phyloP scores from a whole-genome alignment of 371 early-diverging fungal genomes.

The Mucor sp. region DNA sequence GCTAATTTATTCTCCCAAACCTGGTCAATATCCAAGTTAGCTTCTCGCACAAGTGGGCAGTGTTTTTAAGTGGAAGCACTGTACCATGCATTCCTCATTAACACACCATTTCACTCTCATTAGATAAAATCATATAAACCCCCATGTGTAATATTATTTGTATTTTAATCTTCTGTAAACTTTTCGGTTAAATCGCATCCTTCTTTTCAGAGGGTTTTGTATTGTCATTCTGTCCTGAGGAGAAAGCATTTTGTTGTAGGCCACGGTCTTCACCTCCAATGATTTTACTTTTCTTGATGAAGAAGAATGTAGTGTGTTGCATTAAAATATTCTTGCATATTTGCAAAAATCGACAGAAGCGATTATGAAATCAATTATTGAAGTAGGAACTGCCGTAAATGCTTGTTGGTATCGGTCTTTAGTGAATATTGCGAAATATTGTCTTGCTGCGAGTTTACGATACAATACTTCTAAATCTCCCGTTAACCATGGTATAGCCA shows the following conservation, averaged over 20 bases:
- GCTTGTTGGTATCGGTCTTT: slow-evolving; percentile 12
- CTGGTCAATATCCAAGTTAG: too few relatives aligned
- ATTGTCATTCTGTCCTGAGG: too few relatives aligned
- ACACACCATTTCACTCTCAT: background rate
- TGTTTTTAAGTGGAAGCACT: background rate
- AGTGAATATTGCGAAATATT: slow-evolving; percentile 12
- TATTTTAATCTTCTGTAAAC: background rate
- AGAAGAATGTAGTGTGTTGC: background rate
- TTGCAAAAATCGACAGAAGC: slow-evolving; percentile 6
- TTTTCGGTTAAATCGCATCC: too few relatives aligned
- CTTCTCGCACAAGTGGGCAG: background rate
- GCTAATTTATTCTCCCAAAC: too few relatives aligned
- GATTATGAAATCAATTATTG: slow-evolving; percentile 5
- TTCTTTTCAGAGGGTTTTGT: too few relatives aligned
- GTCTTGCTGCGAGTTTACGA: slow-evolving; percentile 10
- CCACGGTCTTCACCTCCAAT: background rate
- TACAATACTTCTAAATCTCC: slow-evolving; percentile 12
- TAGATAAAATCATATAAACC: background rate
- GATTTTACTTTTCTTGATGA: background rate
- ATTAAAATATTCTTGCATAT: too few relatives aligned
- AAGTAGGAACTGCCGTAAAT: slow-evolving; percentile 9
- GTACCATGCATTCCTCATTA: background rate
- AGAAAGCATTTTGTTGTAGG: too few relatives aligned
- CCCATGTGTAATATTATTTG: background rate
- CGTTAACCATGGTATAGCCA: slow-evolving; percentile 11